Base-by-base conservation (phyloP, 306 rosid genomes). In the Parietaria judaica region DNA sequence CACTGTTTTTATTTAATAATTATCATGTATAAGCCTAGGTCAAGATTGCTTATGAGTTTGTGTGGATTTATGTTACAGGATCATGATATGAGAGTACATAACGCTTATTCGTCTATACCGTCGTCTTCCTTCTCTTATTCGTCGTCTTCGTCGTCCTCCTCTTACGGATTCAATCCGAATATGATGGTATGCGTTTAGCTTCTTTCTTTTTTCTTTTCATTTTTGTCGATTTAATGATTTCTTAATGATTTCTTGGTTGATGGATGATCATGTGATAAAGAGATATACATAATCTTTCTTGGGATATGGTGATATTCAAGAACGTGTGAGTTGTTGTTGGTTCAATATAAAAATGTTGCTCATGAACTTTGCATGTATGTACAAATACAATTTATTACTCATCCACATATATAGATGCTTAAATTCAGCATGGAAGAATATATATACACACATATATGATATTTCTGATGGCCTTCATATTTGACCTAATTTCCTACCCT, bases 81-180 rank as follows among this genome's bases (percentile, higher is more conserved):
- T 23, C 31, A 23, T 58, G 94, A 88, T 68, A 79, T 76, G 74
- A 84, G 84, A 76, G 63, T 75, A 60, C 95, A 88, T 72, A 45
- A 94, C 62, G 73, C 86, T 63, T 86, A 84, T 76, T 66, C 88
- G 36, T 74, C 95, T 11, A 55, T 79, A 53, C 69, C 88, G 51
- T 78, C 95, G 23, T 81, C 96, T 4, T 85, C 98, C 41, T 86
- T 84, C 67, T 81, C 85, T 64, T 82, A 78, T 58, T 76, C 96
- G 44, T 72, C 96, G 6, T 72, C 96, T n/a, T 84, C 89, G n/a
- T 73, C 89, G 31, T 75, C 97, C 4, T 80, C 90, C 56, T 78
- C 95, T 54, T 78, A 84, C 70, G 82, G 80, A 49, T 84, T 84
- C 81, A 95, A 83, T 52, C 80, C 90, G 58, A 89, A 81, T 77